Evolutionary conservation across 805 yeast genomes (phyloP), one percentile per base, ranked within the genome.

Genomic region (Candida qinlingensis): DNA sequence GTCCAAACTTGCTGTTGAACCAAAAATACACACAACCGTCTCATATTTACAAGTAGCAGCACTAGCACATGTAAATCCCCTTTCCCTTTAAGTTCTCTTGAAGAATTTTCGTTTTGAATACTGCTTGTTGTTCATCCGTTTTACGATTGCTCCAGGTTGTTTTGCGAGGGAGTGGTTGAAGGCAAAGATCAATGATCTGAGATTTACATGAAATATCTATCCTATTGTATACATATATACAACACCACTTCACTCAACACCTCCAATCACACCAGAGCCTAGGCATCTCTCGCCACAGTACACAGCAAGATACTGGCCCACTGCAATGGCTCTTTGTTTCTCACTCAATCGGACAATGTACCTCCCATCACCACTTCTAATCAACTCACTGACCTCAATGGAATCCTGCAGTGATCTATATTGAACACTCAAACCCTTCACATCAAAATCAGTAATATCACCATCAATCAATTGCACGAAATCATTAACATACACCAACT

Each of bases 261-360:
- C 56, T 6, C 50, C 48, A 7, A 74, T 76, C 29, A 62, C 54
- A 1, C 85, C 86, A 19, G 80, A 72, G 0, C 96, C 97, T 9
- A 91, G 58, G 0, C 92, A 83, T 46, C 79, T 67, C 42, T 81
- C 83, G 2, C 75, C 78, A 38, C 76, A 67, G 63, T 91, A 94
- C 6, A 92, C 61, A 0, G 87, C 96, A 13, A 89, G 67, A 55
- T 79, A 83, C 63, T 92, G 99, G 0, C 98, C 99, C 0, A 91
- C 87, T 0, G 97, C 91, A 60, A 94, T 79, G 0, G 96, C 97
- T 43, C 89, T 68, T 34, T 78, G 77, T 31, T 69, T 64, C 1
- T 71, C 66, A 0, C 53, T 50, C 31, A 91, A 69, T 26, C 56
- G 54, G 7, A 87, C 62, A 2, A 51, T 48, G 2, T 74, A 26